These are phyloP conservation scores for Mucor ambiguus DNA, from an alignment of 371 early-diverging fungal genomes.

Conservation along the genomic window DNA sequence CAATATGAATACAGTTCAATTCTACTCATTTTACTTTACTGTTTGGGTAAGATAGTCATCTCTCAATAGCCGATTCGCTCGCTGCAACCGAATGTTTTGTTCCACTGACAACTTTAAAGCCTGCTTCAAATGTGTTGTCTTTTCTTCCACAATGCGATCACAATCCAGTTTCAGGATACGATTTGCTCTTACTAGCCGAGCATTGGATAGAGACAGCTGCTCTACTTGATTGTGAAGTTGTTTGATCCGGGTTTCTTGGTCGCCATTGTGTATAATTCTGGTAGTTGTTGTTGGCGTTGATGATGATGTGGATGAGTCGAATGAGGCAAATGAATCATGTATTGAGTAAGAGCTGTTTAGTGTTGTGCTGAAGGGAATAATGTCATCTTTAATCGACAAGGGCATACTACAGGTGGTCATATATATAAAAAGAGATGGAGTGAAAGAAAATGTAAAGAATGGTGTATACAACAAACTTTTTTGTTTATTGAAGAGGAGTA, in stretches of 20 bases:
- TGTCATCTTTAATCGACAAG: constrained; percentile 19
- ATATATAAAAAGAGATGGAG: neutral
- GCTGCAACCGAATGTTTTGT: constrained; percentile 50
- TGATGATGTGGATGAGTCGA: constrained; percentile 6
- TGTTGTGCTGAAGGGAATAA: constrained; percentile 23
- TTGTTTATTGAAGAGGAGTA: constrained; percentile 1
- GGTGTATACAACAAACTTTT: neutral
- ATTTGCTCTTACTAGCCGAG: constrained; percentile 41
- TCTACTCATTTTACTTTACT: constrained; percentile 20
- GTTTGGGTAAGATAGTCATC: constrained; percentile 32
- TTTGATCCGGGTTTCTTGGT: constrained; percentile 32
- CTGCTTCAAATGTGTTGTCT: constrained; percentile 39
- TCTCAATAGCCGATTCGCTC: constrained; percentile 41
- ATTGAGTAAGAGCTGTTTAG: constrained; percentile 33
- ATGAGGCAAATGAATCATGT: constrained; percentile 20
- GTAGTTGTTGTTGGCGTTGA: neutral
- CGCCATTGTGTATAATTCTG: constrained; percentile 30
- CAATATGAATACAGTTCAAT: neutral
- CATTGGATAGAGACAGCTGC: constrained; percentile 38
- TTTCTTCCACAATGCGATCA: constrained; percentile 43
- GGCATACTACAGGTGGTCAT: constrained; percentile 16
- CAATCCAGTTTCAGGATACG: constrained; percentile 45
- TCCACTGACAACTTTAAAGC: constrained; percentile 37
- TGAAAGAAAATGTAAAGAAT: constrained; percentile 1
- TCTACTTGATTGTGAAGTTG: constrained; percentile 46